A percentile compares a stretch with the other conserved stretches of the same genome.
These are phyloP conservation scores for Mycena albidolilacea DNA, from an alignment of 768 basidiomycete genomes.

Conservation along the genomic window DNA sequence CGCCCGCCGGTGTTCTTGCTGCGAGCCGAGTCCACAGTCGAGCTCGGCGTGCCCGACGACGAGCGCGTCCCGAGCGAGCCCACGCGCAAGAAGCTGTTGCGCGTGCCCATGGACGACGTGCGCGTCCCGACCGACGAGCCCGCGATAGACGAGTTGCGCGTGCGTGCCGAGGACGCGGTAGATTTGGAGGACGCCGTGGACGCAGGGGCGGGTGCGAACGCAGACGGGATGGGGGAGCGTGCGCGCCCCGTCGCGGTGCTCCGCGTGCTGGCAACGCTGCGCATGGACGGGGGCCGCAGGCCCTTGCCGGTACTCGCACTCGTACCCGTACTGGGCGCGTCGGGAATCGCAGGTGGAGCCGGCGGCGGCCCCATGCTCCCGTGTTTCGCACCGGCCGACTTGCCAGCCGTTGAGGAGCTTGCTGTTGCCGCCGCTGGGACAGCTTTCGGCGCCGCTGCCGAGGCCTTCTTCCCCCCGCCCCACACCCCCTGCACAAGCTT, in stretches of 20 bases:
- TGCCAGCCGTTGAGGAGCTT: slow-evolving; percentile 32
- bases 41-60: slow-evolving; percentile 14
- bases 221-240: slow-evolving; percentile 36
- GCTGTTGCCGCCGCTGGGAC: slow-evolving; percentile 45
- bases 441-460: slow-evolving; percentile 45
- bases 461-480: slow-evolving; percentile 58
- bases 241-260: slow-evolving; percentile 36
- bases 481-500: slow-evolving; percentile 81
- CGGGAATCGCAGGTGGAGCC: slow-evolving; percentile 17
- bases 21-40: slow-evolving; percentile 31
- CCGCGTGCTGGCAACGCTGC: slow-evolving; percentile 36
- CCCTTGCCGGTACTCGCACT: slow-evolving; percentile 30
- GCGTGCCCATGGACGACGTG: slow-evolving; percentile 43
- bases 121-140: slow-evolving; percentile 64
- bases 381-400: slow-evolving; percentile 32
- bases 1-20: slow-evolving; percentile 32
- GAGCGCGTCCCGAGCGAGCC: slow-evolving; percentile 46
- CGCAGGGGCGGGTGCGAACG: slow-evolving; percentile 16
- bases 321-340: neutral
- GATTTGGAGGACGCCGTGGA: slow-evolving; percentile 42
- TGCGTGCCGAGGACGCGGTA: slow-evolving; percentile 37
- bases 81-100: slow-evolving; percentile 52
- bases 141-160: slow-evolving; percentile 43
- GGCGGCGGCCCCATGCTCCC: slow-evolving; percentile 27
- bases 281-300: slow-evolving; percentile 33